phyloP scores from a whole-genome alignment of 1,284 basidiomycete genomes.

The Rhodotorula sp. region DNA sequence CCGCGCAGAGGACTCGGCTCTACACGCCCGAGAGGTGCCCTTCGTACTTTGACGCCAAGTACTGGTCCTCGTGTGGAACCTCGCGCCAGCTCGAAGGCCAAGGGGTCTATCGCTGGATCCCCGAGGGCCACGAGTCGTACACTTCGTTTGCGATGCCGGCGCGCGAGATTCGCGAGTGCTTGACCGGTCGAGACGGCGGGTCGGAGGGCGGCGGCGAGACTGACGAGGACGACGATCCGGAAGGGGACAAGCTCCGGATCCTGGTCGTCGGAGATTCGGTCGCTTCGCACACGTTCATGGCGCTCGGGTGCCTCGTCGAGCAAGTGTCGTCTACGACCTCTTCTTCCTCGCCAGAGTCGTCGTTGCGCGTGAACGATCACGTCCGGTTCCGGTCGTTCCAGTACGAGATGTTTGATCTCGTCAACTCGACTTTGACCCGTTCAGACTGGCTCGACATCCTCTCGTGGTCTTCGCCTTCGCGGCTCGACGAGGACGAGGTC shows the following conservation, averaged over 20 bases:
- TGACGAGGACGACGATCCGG: not conserved
- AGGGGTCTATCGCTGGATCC: conserved; percentile 9
- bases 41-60: not conserved
- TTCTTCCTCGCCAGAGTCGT: not conserved
- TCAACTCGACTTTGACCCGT: not conserved
- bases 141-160: not conserved
- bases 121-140: not conserved
- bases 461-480: not conserved
- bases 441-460: conserved; percentile 2
- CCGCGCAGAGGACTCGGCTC: not conserved
- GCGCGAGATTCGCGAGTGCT: not conserved
- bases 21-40: conserved; percentile 16
- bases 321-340: not conserved
- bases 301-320: conserved; percentile 13
- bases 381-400: conserved; percentile 13
- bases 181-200: not conserved
- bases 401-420: conserved; percentile 17
- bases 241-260: not conserved
- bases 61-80: conserved; percentile 6
- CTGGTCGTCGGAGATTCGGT: conserved; percentile 19
- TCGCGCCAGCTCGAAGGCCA: not conserved
- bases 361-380: not conserved
- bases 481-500: not conserved
- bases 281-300: conserved; percentile 12
- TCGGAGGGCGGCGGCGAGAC: too few species aligned